Percentiles rank a stretch among this genome's conserved stretches.
phyloP scores from a whole-genome alignment of 176 grass and related monocot genomes.

The Carex pumila region DNA sequence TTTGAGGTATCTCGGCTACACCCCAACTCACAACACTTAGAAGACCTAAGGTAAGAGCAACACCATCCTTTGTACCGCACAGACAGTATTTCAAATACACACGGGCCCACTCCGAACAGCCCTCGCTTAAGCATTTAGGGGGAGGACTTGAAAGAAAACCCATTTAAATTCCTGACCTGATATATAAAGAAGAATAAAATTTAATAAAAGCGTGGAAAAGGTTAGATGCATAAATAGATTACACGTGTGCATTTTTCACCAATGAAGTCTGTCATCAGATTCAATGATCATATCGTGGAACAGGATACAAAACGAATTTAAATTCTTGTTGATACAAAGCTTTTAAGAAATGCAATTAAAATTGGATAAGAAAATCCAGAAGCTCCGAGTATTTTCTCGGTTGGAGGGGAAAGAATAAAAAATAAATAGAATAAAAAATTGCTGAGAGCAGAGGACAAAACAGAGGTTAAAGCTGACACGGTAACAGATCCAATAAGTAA shows the following conservation, averaged over 20 bases:
- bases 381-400: not conserved
- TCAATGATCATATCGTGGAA: not conserved
- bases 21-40: conserved; percentile 86
- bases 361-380: not conserved
- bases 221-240: not conserved
- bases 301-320: not conserved
- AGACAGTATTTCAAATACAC: conserved; percentile 71
- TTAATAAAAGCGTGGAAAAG: not conserved
- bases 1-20: conserved; percentile 80
- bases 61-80: conserved; percentile 48
- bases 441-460: not conserved
- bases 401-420: not conserved
- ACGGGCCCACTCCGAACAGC: conserved; percentile 64
- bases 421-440: not conserved
- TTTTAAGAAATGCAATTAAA: not conserved
- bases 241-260: not conserved
- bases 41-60: conserved; percentile 55
- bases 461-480: not conserved
- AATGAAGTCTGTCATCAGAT: not conserved
- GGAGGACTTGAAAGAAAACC: conserved; percentile 27
- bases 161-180: conserved; percentile 31
- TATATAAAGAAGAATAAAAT: not conserved
- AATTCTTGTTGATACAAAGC: not conserved
- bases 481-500: not conserved
- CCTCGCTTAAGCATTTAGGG: conserved; percentile 16